These are phyloP conservation scores for Coemansia sp. DNA, from an alignment of 192 early-diverging fungal genomes.

Conservation along the genomic window DNA sequence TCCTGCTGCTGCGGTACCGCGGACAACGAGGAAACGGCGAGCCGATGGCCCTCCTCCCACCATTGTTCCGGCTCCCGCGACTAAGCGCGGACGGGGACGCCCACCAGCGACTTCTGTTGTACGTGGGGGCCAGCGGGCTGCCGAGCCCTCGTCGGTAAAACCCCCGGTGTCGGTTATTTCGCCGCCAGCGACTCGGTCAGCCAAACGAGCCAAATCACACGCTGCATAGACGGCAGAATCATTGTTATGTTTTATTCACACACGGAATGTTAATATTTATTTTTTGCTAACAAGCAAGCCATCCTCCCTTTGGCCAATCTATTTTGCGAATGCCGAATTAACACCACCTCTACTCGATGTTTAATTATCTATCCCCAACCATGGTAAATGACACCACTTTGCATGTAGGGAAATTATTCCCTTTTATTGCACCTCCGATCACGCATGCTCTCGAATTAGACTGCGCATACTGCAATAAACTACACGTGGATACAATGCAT, in stretches of 20 bases:
- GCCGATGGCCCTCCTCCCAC: background rate
- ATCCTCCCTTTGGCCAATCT: background rate
- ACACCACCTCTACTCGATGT: too few species aligned
- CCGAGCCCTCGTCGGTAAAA: background rate
- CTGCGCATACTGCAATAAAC: too few species aligned
- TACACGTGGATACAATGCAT: too few species aligned
- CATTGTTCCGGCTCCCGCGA: background rate
- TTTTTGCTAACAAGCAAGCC: background rate
- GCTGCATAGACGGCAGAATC: too few species aligned
- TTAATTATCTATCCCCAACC: too few species aligned
- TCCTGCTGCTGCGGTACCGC: too few species aligned
- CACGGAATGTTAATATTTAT: background rate
- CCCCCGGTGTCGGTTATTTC: background rate
- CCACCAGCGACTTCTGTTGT: background rate
- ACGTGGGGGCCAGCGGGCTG: background rate
- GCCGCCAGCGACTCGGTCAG: slow-evolving; percentile 16
- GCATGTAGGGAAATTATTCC: too few species aligned
- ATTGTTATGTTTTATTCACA: too few species aligned
- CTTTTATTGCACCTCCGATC: too few species aligned
- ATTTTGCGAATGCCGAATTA: too few species aligned
- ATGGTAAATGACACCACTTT: too few species aligned
- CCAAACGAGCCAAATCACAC: slow-evolving; percentile 5
- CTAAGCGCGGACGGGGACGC: slow-evolving; percentile 3
- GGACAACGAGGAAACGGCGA: background rate
- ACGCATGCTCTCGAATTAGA: too few species aligned